A percentile compares a stretch with the other conserved stretches of the same genome.
Evolutionary conservation across 2,329 filamentous ascomycete species (phyloP).

Genomic region (Claviceps digitariae): DNA sequence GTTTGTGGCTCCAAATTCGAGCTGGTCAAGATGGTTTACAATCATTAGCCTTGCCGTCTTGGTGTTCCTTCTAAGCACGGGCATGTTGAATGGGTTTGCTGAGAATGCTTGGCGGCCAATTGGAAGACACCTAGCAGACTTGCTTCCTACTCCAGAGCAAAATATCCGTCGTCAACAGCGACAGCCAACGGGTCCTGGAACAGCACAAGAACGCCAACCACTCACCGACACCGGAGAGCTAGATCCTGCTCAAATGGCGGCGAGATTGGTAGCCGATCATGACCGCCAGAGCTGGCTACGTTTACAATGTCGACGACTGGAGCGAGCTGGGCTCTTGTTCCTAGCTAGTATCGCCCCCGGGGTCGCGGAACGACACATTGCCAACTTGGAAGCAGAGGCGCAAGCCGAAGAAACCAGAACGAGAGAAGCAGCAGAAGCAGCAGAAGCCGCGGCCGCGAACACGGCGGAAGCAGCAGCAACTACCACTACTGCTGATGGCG

Average conservation of each 20-base stretch:
- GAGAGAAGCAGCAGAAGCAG: slow-evolving; percentile 26
- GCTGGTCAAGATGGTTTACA: slow-evolving; percentile 45
- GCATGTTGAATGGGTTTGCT: slow-evolving; percentile 40
- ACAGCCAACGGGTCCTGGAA: slow-evolving; percentile 12
- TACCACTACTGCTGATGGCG: slow-evolving; percentile 1
- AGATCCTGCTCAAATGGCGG: slow-evolving; percentile 38
- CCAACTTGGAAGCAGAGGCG: slow-evolving; percentile 39
- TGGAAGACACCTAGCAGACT: slow-evolving; percentile 42
- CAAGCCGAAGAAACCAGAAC: slow-evolving; percentile 28
- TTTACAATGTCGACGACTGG: slow-evolving; percentile 35
- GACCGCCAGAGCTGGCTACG: slow-evolving; percentile 20
- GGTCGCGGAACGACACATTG: slow-evolving; percentile 52
- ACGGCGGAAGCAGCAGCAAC: slow-evolving; percentile 10
- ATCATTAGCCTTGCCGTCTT: slow-evolving; percentile 39
- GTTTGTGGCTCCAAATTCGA: slow-evolving; percentile 44
- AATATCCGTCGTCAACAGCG: slow-evolving; percentile 3
- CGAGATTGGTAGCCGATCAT: slow-evolving; percentile 34
- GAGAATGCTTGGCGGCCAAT: slow-evolving; percentile 44
- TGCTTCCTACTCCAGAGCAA: slow-evolving; percentile 38
- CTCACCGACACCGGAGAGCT: slow-evolving; percentile 17
- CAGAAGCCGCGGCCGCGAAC: too few species aligned
- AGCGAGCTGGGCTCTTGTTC: slow-evolving; percentile 49
- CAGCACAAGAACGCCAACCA: slow-evolving; percentile 14
- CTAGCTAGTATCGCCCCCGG: slow-evolving; percentile 53
- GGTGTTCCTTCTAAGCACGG: slow-evolving; percentile 47